These are phyloP conservation scores for Skeletonema tropicum DNA, from an alignment of 108 stramenopile genomes.

Conservation along the genomic window DNA sequence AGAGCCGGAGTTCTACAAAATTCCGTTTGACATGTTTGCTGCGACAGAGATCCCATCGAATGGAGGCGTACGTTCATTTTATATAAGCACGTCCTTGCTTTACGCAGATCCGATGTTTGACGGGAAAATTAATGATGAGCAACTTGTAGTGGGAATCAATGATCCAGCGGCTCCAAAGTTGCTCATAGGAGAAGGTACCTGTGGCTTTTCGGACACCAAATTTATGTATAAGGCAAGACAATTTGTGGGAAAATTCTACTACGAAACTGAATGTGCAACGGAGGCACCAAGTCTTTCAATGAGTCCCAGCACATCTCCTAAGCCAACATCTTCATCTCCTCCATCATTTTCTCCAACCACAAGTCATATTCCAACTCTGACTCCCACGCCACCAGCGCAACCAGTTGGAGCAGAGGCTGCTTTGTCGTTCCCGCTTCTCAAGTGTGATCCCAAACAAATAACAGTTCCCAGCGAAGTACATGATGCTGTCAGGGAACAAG, in stretches of 20 bases:
- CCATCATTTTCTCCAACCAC: neutral
- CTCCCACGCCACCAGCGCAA: neutral
- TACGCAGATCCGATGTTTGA: neutral
- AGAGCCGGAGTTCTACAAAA: constrained; percentile 9
- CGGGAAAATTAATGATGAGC: constrained; percentile 3
- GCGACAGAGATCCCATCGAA: constrained; percentile 10
- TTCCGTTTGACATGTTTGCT: constrained; percentile 14
- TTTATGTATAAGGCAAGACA: constrained; percentile 9
- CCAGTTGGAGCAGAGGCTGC: neutral
- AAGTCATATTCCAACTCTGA: neutral
- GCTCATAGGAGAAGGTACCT: constrained; percentile 27
- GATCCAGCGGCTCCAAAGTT: constrained; percentile 13
- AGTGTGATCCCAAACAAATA: neutral
- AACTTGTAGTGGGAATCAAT: neutral
- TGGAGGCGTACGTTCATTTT: constrained; percentile 36
- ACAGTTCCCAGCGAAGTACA: neutral
- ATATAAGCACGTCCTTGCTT: constrained; percentile 10
- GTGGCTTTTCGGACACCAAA: neutral
- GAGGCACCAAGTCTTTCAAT: constrained; percentile 11
- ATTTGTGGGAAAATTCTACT: constrained; percentile 23
- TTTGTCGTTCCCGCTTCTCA: neutral
- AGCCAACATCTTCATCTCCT: neutral
- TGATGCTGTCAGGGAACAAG: neutral
- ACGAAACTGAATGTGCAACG: constrained; percentile 21
- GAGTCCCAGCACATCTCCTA: constrained; percentile 1